These are phyloP conservation scores for Saccharomyces mikatae DNA, from an alignment of 805 yeast species.

Conservation along the genomic window DNA sequence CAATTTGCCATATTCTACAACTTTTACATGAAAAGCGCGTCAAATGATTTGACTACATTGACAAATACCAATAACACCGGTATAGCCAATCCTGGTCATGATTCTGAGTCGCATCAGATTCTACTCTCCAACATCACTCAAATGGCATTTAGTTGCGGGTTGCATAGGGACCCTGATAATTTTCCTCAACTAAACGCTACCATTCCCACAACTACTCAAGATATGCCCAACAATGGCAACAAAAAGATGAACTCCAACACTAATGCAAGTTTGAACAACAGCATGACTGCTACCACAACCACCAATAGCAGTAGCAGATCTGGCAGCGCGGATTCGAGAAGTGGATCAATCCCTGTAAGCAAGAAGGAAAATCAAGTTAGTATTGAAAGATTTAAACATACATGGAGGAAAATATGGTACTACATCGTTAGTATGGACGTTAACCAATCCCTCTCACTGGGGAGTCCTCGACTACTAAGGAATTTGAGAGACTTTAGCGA, in stretches of 20 bases:
- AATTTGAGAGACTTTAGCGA: constrained; percentile 35
- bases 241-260: constrained; percentile 1
- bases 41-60: constrained; percentile 33
- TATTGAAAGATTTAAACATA: constrained; percentile 35
- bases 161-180: constrained; percentile 58
- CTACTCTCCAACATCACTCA: constrained; percentile 50
- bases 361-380: constrained; percentile 19
- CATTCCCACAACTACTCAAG: constrained; percentile 9
- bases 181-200: constrained; percentile 37
- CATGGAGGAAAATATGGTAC: constrained; percentile 56
- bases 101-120: constrained; percentile 52
- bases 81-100: constrained; percentile 25
- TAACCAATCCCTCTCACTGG: constrained; percentile 36
- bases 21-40: constrained; percentile 46
- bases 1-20: constrained; percentile 55
- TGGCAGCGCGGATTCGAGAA: constrained; percentile 1
- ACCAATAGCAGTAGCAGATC: constrained; percentile 4
- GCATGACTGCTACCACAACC: background rate
- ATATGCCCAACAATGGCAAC: constrained; percentile 4
- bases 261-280: background rate
- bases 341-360: constrained; percentile 9
- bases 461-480: constrained; percentile 34
- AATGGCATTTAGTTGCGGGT: constrained; percentile 60
- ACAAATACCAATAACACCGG: constrained; percentile 8
- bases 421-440: constrained; percentile 37